Evolutionary conservation across 139 green algal genomes (phyloP).

Genomic region (Tetraselmis chui): DNA sequence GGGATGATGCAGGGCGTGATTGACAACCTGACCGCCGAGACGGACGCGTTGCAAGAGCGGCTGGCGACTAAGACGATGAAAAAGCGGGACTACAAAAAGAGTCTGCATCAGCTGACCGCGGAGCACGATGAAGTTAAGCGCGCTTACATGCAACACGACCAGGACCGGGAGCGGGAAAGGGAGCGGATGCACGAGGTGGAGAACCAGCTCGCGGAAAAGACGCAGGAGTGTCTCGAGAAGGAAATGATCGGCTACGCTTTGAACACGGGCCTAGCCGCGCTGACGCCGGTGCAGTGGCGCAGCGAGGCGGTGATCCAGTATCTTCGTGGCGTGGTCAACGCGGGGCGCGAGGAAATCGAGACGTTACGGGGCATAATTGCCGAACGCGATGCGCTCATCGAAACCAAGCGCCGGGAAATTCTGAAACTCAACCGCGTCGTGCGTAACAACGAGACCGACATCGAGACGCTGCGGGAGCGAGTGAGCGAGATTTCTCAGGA

Average conservation of each 20-base stretch:
- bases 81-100: neutral
- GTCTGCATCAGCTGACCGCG: neutral
- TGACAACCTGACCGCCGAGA: neutral
- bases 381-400: neutral
- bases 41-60: neutral
- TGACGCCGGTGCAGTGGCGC: neutral
- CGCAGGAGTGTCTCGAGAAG: neutral
- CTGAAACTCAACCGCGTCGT: neutral
- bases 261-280: neutral
- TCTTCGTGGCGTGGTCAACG: neutral
- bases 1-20: neutral
- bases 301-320: neutral
- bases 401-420: neutral
- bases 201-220: neutral
- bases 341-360: neutral
- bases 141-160: neutral
- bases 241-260: neutral
- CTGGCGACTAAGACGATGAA: neutral
- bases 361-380: neutral
- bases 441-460: neutral
- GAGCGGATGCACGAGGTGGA: neutral
- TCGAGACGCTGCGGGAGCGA: neutral
- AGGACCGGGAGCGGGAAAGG: neutral
- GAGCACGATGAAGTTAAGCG: neutral
- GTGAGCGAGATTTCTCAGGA: neutral